phyloP scores from a whole-genome alignment of 495 filamentous ascomycete genomes.

The Platismatia glauca region DNA sequence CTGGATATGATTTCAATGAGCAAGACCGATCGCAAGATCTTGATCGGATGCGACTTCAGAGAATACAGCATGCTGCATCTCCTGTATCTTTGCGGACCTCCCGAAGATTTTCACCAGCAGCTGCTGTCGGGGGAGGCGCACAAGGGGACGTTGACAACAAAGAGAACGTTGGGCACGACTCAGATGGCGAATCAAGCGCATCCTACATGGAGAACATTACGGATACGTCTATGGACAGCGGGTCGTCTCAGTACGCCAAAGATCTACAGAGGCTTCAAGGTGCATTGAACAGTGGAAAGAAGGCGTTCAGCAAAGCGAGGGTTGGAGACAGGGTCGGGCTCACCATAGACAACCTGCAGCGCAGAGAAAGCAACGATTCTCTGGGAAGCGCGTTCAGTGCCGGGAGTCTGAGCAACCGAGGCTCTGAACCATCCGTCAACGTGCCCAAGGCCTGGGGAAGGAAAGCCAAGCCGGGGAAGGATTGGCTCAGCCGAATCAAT shows the following conservation, averaged over 20 bases:
- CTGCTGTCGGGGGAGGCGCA: conserved; percentile 18
- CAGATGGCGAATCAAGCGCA: conserved; percentile 23
- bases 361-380: conserved; percentile 26
- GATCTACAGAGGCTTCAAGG: conserved; percentile 39
- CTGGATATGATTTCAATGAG: conserved; percentile 11
- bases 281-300: conserved; percentile 36
- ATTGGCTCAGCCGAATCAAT: conserved; percentile 42
- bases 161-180: conserved; percentile 13
- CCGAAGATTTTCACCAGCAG: conserved; percentile 25
- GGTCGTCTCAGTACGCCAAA: conserved; percentile 31
- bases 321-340: conserved; percentile 30
- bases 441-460: conserved; percentile 51
- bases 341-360: conserved; percentile 41
- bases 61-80: conserved; percentile 17
- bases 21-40: conserved; percentile 10
- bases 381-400: conserved; percentile 24
- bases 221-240: conserved; percentile 30
- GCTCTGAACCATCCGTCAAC: conserved; percentile 43
- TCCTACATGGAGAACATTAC: conserved; percentile 29
- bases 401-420: conserved; percentile 31
- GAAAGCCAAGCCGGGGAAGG: conserved; percentile 40
- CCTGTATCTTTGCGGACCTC: conserved; percentile 19
- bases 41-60: conserved; percentile 12
- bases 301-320: conserved; percentile 41
- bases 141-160: conserved; percentile 13